Percentiles rank a stretch among this genome's conserved stretches.
Conservation (phyloP, 2,329 filamentous ascomycete species). For the Daldinia sp. region DNA sequence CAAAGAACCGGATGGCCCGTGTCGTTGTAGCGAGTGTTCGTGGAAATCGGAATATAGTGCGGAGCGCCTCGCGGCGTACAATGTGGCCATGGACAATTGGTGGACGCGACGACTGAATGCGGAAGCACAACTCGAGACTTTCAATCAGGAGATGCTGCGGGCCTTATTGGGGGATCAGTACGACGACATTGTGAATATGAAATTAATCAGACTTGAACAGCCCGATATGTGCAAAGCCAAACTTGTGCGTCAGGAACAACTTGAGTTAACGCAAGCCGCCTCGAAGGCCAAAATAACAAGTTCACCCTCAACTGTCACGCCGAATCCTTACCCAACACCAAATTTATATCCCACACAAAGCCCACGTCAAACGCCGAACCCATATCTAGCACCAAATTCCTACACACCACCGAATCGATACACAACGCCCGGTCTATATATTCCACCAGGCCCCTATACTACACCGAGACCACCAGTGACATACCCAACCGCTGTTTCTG, state of each 20-base stretch:
- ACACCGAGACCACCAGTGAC: background rate
- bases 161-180: constrained; percentile 23
- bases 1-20: background rate
- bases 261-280: too few species aligned
- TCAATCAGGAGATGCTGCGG: constrained; percentile 32
- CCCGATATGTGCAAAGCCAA: too few species aligned
- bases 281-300: too few species aligned
- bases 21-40: background rate
- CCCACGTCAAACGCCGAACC: background rate
- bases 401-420: too few species aligned
- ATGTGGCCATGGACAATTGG: constrained; percentile 2
- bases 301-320: too few species aligned
- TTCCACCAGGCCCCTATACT: background rate
- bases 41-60: too few species aligned
- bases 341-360: too few species aligned
- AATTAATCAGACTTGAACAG: constrained; percentile 4
- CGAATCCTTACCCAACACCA: background rate
- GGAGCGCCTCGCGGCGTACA: too few species aligned
- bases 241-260: too few species aligned
- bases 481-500: background rate
- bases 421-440: too few species aligned
- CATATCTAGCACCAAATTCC: too few species aligned
- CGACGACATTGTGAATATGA: constrained; percentile 23
- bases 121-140: constrained; percentile 18
- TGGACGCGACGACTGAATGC: constrained; percentile 10